A percentile compares a stretch with the other conserved stretches of the same genome.
Conservation (phyloP, 805 yeast species). For the Komagataella populi region DNA sequence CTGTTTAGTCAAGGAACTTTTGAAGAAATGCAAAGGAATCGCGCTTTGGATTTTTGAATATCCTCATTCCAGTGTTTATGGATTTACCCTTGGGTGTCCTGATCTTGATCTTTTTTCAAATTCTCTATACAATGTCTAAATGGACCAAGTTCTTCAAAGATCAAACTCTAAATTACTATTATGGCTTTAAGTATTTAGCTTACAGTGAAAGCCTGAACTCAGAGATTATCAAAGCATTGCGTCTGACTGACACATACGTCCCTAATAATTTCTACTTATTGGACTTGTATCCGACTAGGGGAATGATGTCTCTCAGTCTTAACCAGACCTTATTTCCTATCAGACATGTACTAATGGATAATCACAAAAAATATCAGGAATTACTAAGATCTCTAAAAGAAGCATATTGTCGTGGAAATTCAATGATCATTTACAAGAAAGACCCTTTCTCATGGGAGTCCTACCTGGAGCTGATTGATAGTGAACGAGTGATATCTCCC, state of each 20-base stretch:
- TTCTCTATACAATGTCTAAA: background rate
- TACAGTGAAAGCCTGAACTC: background rate
- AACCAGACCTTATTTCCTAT: slow-evolving; percentile 46
- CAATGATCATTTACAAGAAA: slow-evolving; percentile 16
- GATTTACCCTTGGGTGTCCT: background rate
- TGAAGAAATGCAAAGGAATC: no score
- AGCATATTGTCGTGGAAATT: background rate
- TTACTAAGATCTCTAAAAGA: slow-evolving; percentile 1
- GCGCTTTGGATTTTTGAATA: background rate
- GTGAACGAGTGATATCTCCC: slow-evolving; percentile 29
- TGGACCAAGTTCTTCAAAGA: background rate
- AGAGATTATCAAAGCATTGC: slow-evolving; percentile 30
- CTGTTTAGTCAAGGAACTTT: no score
- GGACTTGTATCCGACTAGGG: slow-evolving; percentile 48
- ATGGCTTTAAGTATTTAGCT: background rate
- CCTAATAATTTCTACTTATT: slow-evolving; percentile 32
- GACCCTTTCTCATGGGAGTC: slow-evolving; percentile 66
- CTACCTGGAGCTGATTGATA: slow-evolving; percentile 23
- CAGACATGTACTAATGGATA: slow-evolving; percentile 52
- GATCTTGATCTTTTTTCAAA: background rate
- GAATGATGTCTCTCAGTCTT: slow-evolving; percentile 49
- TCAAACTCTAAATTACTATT: background rate
- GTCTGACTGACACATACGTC: slow-evolving; percentile 18
- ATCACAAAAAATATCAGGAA: slow-evolving; percentile 16
- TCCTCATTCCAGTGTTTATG: no score